phyloP scores from a whole-genome alignment of 176 grass and related monocot species.

The Elaeis guineensis region DNA sequence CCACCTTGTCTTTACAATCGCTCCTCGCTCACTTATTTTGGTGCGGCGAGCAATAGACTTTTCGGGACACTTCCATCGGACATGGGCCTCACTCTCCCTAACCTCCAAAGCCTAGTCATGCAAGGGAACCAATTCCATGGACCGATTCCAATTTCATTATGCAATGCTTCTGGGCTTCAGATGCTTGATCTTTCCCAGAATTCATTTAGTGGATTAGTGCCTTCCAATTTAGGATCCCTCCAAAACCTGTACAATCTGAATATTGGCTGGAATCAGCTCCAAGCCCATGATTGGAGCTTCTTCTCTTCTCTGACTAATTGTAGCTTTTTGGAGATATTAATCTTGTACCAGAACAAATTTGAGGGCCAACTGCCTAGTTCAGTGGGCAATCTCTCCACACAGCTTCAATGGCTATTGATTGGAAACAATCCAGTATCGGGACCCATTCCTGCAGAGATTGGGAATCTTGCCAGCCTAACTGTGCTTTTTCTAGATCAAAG shows the following conservation, averaged over 20 bases:
- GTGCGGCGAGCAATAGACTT: not conserved
- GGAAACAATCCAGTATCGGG: not conserved
- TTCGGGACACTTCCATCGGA: not conserved
- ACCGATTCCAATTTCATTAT: not conserved
- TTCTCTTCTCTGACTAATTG: not conserved
- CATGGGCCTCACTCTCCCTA: not conserved
- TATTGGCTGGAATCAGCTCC: not conserved
- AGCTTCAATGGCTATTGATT: not conserved
- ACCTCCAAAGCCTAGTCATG: not conserved
- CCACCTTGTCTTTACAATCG: no score
- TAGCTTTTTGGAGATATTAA: no score
- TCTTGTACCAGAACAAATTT: not conserved
- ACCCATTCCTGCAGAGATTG: conserved; percentile 13
- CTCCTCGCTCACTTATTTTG: no score
- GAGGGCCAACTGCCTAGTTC: not conserved
- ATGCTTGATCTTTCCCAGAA: not conserved
- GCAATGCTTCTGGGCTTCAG: not conserved
- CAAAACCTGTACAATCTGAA: not conserved
- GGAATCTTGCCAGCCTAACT: conserved; percentile 1
- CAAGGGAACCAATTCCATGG: not conserved
- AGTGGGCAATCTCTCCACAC: conserved; percentile 5
- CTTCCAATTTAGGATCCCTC: not conserved
- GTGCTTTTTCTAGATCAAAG: not conserved
- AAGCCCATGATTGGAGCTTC: conserved; percentile 7
- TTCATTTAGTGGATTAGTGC: not conserved